A percentile compares a stretch with the other conserved stretches of the same genome.
phyloP scores from a whole-genome alignment of 108 stramenopile genomes.

The Schizochytrium sp. region DNA sequence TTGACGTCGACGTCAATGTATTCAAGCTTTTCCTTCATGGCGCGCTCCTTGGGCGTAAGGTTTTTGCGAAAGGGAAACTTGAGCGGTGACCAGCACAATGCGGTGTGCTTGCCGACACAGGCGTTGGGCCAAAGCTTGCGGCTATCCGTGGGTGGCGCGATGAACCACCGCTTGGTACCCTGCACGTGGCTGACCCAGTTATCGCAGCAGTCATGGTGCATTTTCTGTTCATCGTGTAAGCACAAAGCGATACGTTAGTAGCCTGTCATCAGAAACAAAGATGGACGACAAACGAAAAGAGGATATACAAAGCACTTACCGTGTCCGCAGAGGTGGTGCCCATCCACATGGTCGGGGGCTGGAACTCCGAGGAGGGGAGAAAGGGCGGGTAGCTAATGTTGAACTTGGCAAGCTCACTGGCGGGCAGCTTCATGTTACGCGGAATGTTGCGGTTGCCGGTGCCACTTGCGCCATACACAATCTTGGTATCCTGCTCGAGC shows the following conservation, averaged over 20 bases:
- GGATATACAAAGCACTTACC: not conserved
- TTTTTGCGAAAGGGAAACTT: not conserved
- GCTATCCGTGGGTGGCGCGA: not conserved
- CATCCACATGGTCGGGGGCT: conserved; percentile 11
- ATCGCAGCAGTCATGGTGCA: conserved; percentile 11
- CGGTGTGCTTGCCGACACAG: not conserved
- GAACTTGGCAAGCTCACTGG: not conserved
- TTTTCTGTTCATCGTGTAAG: not conserved
- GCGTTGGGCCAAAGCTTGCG: not conserved
- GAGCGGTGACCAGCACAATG: conserved; percentile 1
- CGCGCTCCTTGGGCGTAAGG: not conserved
- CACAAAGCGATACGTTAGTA: not conserved
- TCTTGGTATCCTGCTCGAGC: not conserved
- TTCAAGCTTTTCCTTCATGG: not conserved
- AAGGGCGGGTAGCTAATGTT: not conserved
- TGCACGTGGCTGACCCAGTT: not conserved
- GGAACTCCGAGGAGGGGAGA: not conserved
- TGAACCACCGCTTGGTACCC: conserved; percentile 9
- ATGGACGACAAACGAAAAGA: not conserved
- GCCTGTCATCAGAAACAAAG: no score
- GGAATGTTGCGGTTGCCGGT: not conserved
- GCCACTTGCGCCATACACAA: not conserved
- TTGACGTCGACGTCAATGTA: not conserved
- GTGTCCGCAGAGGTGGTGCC: conserved; percentile 8
- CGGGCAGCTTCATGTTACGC: not conserved